Base-by-base conservation (phyloP, 805 yeast species). In the Kazachstania viticola region DNA sequence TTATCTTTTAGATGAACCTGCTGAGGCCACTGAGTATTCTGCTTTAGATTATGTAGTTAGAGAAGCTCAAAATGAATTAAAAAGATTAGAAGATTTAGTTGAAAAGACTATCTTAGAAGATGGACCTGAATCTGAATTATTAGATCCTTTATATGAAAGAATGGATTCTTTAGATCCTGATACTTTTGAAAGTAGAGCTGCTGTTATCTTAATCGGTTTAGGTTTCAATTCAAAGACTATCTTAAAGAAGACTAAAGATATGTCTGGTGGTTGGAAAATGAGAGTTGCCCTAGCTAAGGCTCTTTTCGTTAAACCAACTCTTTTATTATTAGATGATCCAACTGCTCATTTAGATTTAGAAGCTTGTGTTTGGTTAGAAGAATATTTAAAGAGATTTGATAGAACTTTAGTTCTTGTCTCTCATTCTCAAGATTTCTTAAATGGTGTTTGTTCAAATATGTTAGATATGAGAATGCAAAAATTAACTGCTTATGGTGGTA, bases 241-340 rank as follows among this genome's bases (percentile, higher is more conserved):
- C 54, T 69, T 72, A 57, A 91, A 91, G 73, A 79, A 78, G 65
- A 91, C 98, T 52, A 87, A 84, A 64, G 97, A 91, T 57, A 91
- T 91, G 98, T 84, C 96, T 56, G 98, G 98, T 74, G 98, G 98
- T 60, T 91, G 98, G 98, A 85, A 85, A 70, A 91, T 91, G 98
- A 84, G 98, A 67, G 98, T 91, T 40, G 97, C 98, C 28, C 70
- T 91, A 41, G 95, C 95, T 39, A 91, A 91, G 65, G 98, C 98
- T 19, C 71, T 91, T 49, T 91, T 91, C 69, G 97, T 91, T 46
- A 88, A 91, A 69, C 98, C 98, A 56, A 87, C 97, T 31, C 65
- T 91, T 48, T 69, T 91, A 54, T 67, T 91, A 49, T 75, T 91
- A 60, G 98, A 91, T 68, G 98, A 91, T 63, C 98, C 98, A 51